A percentile compares a stretch with the other conserved stretches of the same genome.
Conservation (phyloP, 139 green algal genomes). For the Chlamydomonas sp. region DNA sequence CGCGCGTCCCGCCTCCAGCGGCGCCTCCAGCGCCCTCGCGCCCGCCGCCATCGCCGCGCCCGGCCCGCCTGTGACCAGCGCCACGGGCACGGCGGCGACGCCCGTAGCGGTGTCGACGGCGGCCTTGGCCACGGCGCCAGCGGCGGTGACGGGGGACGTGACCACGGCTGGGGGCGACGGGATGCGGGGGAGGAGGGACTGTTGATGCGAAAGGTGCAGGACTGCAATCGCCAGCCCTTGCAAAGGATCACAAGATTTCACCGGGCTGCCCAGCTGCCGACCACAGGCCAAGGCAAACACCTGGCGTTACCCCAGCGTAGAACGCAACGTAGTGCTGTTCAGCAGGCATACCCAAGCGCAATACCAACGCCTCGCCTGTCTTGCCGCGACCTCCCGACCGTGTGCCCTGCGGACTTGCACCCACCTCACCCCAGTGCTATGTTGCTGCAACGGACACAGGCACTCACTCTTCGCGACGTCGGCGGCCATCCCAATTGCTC, state of each 20-base stretch:
- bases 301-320: too few species aligned
- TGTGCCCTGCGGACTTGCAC: too few species aligned
- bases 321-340: too few species aligned
- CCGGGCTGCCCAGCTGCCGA: too few species aligned
- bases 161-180: constrained; percentile 1
- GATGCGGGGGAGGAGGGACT: not conserved
- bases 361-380: too few species aligned
- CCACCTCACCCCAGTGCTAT: too few species aligned
- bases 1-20: constrained; percentile 20
- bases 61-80: constrained; percentile 25
- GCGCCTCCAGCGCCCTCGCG: constrained; percentile 22
- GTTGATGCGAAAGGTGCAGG: not conserved
- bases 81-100: constrained; percentile 24
- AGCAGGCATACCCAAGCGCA: too few species aligned
- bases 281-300: too few species aligned
- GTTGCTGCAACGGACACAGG: too few species aligned
- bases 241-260: too few species aligned
- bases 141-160: constrained; percentile 5
- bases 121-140: constrained; percentile 25
- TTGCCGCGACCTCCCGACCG: too few species aligned
- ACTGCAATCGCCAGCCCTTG: not conserved
- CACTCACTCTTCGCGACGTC: not conserved
- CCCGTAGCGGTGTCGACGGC: constrained; percentile 20
- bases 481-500: not conserved
- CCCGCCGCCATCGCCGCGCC: constrained; percentile 31